A percentile compares a stretch with the other conserved stretches of the same genome.
These are phyloP conservation scores for Fomitopsis pulvina DNA, from an alignment of 768 basidiomycete species.

Conservation along the genomic window DNA sequence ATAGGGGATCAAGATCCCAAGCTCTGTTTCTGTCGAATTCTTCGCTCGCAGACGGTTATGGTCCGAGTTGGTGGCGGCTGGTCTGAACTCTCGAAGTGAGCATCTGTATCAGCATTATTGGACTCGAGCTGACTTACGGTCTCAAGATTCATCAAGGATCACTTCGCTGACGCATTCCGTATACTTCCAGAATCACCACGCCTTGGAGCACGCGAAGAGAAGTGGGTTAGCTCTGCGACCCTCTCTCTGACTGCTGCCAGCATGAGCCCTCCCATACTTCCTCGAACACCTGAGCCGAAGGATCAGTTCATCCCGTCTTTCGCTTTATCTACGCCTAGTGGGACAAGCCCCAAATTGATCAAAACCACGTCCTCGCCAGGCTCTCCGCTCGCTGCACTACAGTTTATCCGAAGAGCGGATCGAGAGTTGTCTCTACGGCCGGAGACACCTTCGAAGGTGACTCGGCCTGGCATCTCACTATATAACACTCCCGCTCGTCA, in stretches of 20 bases:
- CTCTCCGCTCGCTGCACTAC: conserved; percentile 59
- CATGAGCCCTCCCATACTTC: conserved; percentile 31
- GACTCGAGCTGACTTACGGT: conserved; percentile 9
- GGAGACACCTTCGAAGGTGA: conserved; percentile 59
- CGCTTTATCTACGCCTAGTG: conserved; percentile 44
- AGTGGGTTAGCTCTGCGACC: conserved; percentile 79
- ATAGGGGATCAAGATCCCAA: conserved; percentile 89
- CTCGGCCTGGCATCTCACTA: conserved; percentile 34
- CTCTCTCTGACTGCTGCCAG: conserved; percentile 51
- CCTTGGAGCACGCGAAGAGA: conserved; percentile 49
- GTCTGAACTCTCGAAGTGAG: conserved; percentile 85
- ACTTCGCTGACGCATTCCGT: conserved; percentile 80
- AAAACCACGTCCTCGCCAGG: conserved; percentile 55
- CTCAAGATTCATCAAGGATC: conserved; percentile 74
- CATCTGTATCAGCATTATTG: conserved; percentile 8
- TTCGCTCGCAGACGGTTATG: conserved; percentile 92
- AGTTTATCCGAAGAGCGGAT: conserved; percentile 80
- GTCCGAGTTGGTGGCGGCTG: conserved; percentile 95
- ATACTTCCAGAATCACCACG: conserved; percentile 59
- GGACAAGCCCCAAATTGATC: conserved; percentile 38
- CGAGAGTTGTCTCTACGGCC: conserved; percentile 48
- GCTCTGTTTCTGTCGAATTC: conserved; percentile 86
- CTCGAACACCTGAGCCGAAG: conserved; percentile 65
- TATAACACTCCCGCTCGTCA: conserved; percentile 43
- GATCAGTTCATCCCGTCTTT: conserved; percentile 58